Evolutionary conservation across 2,329 filamentous ascomycete genomes (phyloP).

Genomic region (Biscogniauxia mediterranea): DNA sequence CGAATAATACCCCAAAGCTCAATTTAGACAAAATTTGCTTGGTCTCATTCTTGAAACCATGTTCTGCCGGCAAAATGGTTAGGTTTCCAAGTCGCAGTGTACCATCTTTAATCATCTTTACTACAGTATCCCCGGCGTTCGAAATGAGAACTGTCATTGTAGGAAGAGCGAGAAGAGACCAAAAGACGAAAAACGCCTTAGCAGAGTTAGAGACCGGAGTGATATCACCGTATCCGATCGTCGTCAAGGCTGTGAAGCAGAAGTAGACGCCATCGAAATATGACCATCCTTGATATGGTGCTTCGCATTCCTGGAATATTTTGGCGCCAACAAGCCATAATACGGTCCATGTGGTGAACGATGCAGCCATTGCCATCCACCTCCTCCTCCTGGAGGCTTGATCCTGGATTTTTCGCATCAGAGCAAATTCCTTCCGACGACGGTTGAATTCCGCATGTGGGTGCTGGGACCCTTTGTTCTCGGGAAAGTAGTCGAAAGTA

Average conservation of each 20-base stretch:
- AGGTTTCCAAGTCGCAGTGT: constrained; percentile 57
- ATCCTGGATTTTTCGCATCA: constrained; percentile 79
- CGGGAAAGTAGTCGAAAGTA: constrained; percentile 13
- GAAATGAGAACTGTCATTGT: constrained; percentile 85
- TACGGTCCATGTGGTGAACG: constrained; percentile 64
- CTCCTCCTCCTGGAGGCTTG: constrained; percentile 63
- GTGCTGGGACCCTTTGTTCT: constrained; percentile 15
- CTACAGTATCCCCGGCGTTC: constrained; percentile 80
- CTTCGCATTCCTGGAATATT: constrained; percentile 62
- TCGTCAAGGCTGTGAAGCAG: constrained; percentile 77
- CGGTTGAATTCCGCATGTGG: constrained; percentile 52
- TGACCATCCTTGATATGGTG: constrained; percentile 56
- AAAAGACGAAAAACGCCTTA: constrained; percentile 88
- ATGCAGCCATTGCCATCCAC: constrained; percentile 72
- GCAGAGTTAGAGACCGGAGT: constrained; percentile 75
- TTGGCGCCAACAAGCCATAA: constrained; percentile 81
- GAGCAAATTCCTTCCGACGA: constrained; percentile 67
- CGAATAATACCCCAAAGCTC: constrained; percentile 44
- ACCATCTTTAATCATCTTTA: constrained; percentile 57
- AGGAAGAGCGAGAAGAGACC: constrained; percentile 81
- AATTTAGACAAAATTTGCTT: constrained; percentile 43
- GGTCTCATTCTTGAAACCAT: constrained; percentile 44
- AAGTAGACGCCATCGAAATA: constrained; percentile 88
- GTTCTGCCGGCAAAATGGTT: constrained; percentile 60
- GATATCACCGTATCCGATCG: constrained; percentile 83